Percentiles rank a stretch among this genome's conserved stretches.
These are phyloP conservation scores for Pulicaria dysenterica DNA, from an alignment of 129 eudicot genomes.

Conservation along the genomic window DNA sequence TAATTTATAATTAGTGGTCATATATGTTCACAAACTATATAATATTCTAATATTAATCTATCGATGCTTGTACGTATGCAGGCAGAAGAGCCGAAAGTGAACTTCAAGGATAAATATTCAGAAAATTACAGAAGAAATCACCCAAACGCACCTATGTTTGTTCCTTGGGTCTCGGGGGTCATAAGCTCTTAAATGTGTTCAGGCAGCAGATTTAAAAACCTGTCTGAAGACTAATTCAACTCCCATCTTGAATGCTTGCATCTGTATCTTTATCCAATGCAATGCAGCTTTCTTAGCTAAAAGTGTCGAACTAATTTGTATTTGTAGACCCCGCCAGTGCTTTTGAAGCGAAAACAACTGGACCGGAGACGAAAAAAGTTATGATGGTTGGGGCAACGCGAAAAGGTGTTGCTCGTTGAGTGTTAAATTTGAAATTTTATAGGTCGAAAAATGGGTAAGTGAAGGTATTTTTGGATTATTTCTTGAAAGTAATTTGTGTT, in stretches of 20 bases:
- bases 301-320: conserved; percentile 26
- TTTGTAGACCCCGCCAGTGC: conserved; percentile 25
- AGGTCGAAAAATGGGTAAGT: conserved; percentile 8
- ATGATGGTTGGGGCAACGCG: conserved; percentile 29
- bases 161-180: conserved; percentile 98
- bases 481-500: conserved; percentile 9
- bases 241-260: conserved; percentile 25
- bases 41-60: neutral
- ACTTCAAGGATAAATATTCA: conserved; percentile 73
- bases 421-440: conserved; percentile 33
- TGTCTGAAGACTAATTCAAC: conserved; percentile 17
- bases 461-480: conserved; percentile 7
- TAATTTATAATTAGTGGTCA: neutral
- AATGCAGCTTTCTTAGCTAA: conserved; percentile 27
- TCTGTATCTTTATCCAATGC: conserved; percentile 19
- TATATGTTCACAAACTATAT: neutral
- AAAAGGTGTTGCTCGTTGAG: conserved; percentile 31
- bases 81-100: conserved; percentile 77
- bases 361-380: conserved; percentile 20
- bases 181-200: conserved; percentile 34
- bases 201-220: neutral
- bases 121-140: conserved; percentile 76
- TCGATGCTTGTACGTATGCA: conserved; percentile 45
- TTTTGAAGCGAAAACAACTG: conserved; percentile 18
- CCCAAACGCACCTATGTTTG: conserved; percentile 72